A percentile compares a stretch with the other conserved stretches of the same genome.
phyloP scores from a whole-genome alignment of 495 filamentous ascomycete genomes.

The Melanomma pulvis-pyrius region DNA sequence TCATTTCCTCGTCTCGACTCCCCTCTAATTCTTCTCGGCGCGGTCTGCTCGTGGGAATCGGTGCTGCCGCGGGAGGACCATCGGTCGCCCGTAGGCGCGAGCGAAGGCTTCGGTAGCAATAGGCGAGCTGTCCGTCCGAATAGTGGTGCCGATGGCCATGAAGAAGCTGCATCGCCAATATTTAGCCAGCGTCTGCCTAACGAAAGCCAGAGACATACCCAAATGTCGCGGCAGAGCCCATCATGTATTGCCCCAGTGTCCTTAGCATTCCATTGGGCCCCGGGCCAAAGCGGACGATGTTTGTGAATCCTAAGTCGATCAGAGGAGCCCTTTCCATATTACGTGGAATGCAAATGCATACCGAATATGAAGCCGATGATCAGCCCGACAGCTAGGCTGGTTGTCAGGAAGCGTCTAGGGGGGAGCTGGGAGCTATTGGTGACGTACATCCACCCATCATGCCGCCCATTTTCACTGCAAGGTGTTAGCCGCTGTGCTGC shows the following conservation, averaged over 20 bases:
- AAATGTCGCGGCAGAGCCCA: slow-evolving; percentile 94
- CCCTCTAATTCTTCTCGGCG: slow-evolving; percentile 26
- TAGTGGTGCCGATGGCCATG: slow-evolving; percentile 97
- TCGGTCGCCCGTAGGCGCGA: slow-evolving; percentile 60
- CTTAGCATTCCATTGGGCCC: slow-evolving; percentile 91
- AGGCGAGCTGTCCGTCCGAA: slow-evolving; percentile 79
- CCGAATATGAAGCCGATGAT: slow-evolving; percentile 99
- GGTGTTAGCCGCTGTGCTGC: slow-evolving; percentile 36
- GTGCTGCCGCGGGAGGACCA: slow-evolving; percentile 62
- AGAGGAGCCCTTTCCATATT: slow-evolving; percentile 1
- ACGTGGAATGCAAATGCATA: slow-evolving; percentile 47
- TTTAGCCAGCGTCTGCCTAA: slow-evolving; percentile 26
- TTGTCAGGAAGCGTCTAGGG: slow-evolving; percentile 22
- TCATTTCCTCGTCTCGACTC: not conserved
- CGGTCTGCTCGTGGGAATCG: slow-evolving; percentile 38
- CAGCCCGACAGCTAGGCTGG: slow-evolving; percentile 74
- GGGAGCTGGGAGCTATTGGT: slow-evolving; percentile 3
- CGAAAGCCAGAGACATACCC: slow-evolving; percentile 63
- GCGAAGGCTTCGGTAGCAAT: slow-evolving; percentile 64
- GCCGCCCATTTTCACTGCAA: slow-evolving; percentile 90
- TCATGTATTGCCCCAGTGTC: slow-evolving; percentile 94
- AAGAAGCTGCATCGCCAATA: slow-evolving; percentile 71
- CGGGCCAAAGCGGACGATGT: slow-evolving; percentile 90
- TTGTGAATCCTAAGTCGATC: slow-evolving; percentile 70
- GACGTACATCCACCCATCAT: slow-evolving; percentile 95